Base-by-base conservation (phyloP, 2,329 filamentous ascomycete genomes). In the Talaromyces sp. region DNA sequence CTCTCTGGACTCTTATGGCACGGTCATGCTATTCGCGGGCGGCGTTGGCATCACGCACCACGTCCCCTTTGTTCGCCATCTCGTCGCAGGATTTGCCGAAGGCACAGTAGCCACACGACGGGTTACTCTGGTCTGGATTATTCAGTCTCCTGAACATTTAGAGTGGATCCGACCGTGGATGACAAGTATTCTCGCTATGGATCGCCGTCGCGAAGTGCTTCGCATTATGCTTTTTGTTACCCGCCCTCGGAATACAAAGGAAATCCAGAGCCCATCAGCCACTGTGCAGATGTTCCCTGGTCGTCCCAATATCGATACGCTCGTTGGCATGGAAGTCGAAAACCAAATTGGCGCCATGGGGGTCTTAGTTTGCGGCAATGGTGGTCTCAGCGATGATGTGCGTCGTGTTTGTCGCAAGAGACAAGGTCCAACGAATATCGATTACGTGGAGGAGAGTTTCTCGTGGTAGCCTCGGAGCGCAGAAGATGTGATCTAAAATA, bases 1-100 rank as follows among this genome's bases (percentile, higher is more conserved):
- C 73, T 86, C 86, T 55, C 86, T 97, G 59, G 87, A 91, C 72
- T 97, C 92, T 7, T 97, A 97, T 73, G 93, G 94, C 35, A 94
- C 95, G 39, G 86, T 87, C 40, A 84, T 99, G 58, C 86, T 99
- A 51, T 91, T 97, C 68, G 92, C 93, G 11, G 92, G 91, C 51
- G 90, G 93, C 52, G 91, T 94, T 4, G 94, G 94, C 57, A 97
- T 99, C 74, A 96, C 93, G 1, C 93, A 97, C 71, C 91, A 96
- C 70, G 84, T 97, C 27, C 90, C 91, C 30, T 96, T 95, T 71
- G 82, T 97, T 8, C 87, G 86, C 50, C 87, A 94, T 47, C 78
- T 93, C 4, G 82, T 93, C 53, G 76, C 85, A 49, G 88, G 88
- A 3, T 88, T 83, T 71, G 84, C 85, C 49, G 78, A 84, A 1